Conservation (phyloP, 2,329 filamentous ascomycete species). For the Sporothrix humicola region DNA sequence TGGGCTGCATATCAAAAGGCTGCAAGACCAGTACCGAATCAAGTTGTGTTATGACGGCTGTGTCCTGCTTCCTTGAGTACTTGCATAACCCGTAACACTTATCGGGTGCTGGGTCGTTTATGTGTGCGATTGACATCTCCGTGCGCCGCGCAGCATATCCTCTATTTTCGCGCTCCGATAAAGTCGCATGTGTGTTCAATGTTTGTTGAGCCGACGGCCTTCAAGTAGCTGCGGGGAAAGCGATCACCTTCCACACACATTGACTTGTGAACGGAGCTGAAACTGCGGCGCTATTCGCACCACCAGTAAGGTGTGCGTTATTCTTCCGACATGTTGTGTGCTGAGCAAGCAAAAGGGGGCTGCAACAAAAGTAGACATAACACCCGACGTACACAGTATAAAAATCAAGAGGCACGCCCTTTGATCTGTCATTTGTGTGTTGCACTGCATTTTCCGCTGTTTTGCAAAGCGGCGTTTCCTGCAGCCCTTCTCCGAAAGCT, state of each 20-base stretch:
- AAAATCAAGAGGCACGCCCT: background rate
- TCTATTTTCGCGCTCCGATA: background rate
- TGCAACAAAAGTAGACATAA: background rate
- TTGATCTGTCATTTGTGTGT: background rate
- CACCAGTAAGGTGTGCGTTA: slow-evolving; percentile 12
- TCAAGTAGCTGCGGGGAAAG: slow-evolving; percentile 6
- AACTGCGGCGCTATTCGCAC: background rate
- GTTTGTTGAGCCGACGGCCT: background rate
- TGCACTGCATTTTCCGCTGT: background rate
- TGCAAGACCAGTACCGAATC: background rate
- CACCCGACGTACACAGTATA: background rate
- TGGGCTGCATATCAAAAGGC: slow-evolving; percentile 2
- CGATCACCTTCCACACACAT: background rate
- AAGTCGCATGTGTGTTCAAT: background rate
- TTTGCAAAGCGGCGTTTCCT: slow-evolving; percentile 13
- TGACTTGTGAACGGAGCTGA: background rate
- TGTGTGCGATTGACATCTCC: background rate
- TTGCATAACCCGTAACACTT: background rate
- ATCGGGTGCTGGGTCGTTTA: background rate
- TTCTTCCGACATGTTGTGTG: slow-evolving; percentile 8
- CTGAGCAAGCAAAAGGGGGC: background rate
- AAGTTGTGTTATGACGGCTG: background rate
- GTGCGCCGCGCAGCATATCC: too few relatives aligned
- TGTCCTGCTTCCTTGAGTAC: background rate
- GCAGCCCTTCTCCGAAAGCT: slow-evolving; percentile 7